These are phyloP conservation scores for Serendipita sp. DNA, from an alignment of 768 basidiomycete genomes.

Conservation along the genomic window DNA sequence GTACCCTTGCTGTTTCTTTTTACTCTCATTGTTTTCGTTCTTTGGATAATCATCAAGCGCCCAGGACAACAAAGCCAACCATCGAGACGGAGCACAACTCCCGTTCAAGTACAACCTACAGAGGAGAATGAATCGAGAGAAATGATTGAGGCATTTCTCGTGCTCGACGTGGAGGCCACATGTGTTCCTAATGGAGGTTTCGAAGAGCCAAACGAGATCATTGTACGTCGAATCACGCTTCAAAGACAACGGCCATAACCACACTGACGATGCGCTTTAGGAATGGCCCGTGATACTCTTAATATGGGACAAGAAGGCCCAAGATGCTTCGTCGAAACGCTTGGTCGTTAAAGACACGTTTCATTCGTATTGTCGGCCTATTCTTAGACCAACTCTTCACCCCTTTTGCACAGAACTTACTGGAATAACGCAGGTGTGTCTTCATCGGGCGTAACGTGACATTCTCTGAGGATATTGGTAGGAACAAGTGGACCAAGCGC, in stretches of 20 bases:
- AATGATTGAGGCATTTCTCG: slow-evolving; percentile 37
- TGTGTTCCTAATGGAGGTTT: slow-evolving; percentile 55
- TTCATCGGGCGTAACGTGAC: slow-evolving; percentile 8
- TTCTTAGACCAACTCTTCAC: slow-evolving; percentile 69
- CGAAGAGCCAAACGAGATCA: slow-evolving; percentile 89
- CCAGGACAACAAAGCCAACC: not conserved
- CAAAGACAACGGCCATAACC: slow-evolving; percentile 6
- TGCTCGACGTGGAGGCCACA: slow-evolving; percentile 83
- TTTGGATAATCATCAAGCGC: not conserved
- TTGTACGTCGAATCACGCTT: slow-evolving; percentile 37
- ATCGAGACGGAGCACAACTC: not conserved
- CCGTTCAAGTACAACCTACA: slow-evolving; percentile 28
- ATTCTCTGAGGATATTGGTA: slow-evolving; percentile 20
- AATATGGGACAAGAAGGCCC: slow-evolving; percentile 54
- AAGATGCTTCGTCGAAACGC: slow-evolving; percentile 33
- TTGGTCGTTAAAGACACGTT: slow-evolving; percentile 70
- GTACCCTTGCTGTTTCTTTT: slow-evolving; percentile 1
- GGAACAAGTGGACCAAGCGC: slow-evolving; percentile 68
- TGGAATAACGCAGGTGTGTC: slow-evolving; percentile 81
- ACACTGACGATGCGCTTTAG: slow-evolving; percentile 25
- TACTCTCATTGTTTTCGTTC: slow-evolving; percentile 1
- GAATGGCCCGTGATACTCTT: slow-evolving; percentile 89
- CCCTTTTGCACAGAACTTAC: slow-evolving; percentile 78
- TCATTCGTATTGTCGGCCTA: slow-evolving; percentile 72
- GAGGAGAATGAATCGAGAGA: slow-evolving; percentile 25